Evolutionary conservation across 2,329 filamentous ascomycete genomes (phyloP).

Genomic region (Penicillium verrucosum): DNA sequence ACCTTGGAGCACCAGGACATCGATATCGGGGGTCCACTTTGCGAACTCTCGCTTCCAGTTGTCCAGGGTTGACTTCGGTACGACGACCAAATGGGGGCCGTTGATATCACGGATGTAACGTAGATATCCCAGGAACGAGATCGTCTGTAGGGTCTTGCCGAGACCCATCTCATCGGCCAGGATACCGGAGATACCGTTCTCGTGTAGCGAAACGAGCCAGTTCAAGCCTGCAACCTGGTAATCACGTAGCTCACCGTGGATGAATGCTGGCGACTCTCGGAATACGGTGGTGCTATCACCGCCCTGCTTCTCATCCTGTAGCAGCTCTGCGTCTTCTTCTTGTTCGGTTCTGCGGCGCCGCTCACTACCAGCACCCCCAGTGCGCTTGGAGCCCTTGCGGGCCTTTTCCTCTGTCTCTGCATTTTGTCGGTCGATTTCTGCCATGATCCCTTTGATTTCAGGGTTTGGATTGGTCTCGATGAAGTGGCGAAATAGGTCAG

Average conservation of each 20-base stretch:
- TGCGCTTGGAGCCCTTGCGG: conserved; percentile 72
- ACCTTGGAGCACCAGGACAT: conserved; percentile 89
- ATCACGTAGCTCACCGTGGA: conserved; percentile 87
- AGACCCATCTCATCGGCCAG: conserved; percentile 98
- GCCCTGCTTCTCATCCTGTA: conserved; percentile 83
- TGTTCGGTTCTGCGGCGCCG: conserved; percentile 87
- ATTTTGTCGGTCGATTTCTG: conserved; percentile 91
- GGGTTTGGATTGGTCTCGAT: conserved; percentile 97
- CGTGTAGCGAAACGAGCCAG: conserved; percentile 95
- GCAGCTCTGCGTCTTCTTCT: conserved; percentile 89
- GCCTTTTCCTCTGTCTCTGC: conserved; percentile 64
- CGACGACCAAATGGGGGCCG: conserved; percentile 85
- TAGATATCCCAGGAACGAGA: conserved; percentile 92
- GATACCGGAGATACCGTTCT: conserved; percentile 98
- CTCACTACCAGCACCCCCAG: conserved; percentile 77
- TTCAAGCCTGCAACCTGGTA: conserved; percentile 95
- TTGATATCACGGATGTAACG: conserved; percentile 85
- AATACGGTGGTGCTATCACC: conserved; percentile 86
- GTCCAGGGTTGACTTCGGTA: conserved; percentile 95
- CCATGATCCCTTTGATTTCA: conserved; percentile 88
- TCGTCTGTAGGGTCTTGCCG: conserved; percentile 96
- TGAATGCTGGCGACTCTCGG: conserved; percentile 86
- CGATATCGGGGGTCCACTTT: conserved; percentile 92
- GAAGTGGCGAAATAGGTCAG: conserved; percentile 96
- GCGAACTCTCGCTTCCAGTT: conserved; percentile 97